Percentiles rank a stretch among this genome's conserved stretches.
phyloP scores from a whole-genome alignment of 2,329 filamentous ascomycete genomes.

The Colletotrichum phormii region DNA sequence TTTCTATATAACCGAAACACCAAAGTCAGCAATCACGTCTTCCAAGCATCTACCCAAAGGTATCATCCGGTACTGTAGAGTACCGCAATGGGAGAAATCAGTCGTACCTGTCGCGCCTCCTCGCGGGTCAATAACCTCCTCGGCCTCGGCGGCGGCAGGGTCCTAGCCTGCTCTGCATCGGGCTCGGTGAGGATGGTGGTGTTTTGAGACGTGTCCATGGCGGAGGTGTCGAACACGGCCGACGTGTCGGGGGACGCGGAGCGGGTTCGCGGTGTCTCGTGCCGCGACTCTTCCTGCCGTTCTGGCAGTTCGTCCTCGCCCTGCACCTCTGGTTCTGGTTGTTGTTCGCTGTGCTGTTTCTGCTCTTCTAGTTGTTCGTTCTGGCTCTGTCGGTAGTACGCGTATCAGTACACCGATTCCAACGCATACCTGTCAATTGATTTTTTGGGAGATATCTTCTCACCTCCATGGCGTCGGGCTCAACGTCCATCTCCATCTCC shows the following conservation, averaged over 20 bases:
- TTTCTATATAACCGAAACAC: constrained; percentile 54
- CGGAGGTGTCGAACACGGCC: constrained; percentile 63
- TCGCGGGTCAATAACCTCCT: constrained; percentile 57
- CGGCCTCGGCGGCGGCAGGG: constrained; percentile 38
- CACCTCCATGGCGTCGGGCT: constrained; percentile 16
- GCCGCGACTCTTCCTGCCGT: constrained; percentile 1
- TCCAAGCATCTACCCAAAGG: not conserved
- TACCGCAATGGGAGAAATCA: not conserved
- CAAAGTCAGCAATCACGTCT: constrained; percentile 10
- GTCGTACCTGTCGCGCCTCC: constrained; percentile 63
- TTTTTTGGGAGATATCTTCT: not conserved
- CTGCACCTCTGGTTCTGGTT: not conserved
- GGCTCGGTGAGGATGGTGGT: constrained; percentile 63
- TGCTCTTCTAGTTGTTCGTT: constrained; percentile 3
- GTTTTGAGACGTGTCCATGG: constrained; percentile 58
- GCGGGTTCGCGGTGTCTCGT: constrained; percentile 1
- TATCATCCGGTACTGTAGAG: too few species aligned
- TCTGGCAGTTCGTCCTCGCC: not conserved
- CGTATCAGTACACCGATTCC: constrained; percentile 5
- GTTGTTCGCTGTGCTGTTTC: constrained; percentile 5
- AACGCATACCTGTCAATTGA: not conserved
- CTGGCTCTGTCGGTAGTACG: not conserved
- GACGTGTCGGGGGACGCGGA: constrained; percentile 52
- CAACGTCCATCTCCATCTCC: not conserved
- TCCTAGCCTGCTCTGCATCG: constrained; percentile 45